phyloP scores from a whole-genome alignment of 2,329 filamentous ascomycete species.

The Trichocomaceae sp. region DNA sequence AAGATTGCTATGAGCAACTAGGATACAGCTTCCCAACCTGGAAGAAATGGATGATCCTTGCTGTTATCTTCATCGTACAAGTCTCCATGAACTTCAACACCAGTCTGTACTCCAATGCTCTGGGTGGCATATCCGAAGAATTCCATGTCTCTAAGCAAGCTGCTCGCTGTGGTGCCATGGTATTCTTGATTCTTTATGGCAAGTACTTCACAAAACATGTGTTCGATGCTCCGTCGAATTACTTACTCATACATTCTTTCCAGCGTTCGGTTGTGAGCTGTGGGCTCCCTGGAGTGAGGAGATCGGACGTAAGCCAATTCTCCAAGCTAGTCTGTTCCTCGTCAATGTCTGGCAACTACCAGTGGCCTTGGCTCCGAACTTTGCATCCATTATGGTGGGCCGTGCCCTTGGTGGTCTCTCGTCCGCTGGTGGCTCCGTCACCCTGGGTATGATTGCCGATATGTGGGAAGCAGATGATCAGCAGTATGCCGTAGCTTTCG shows the following conservation, averaged over 20 bases:
- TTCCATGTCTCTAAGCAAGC: constrained; percentile 61
- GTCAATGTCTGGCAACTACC: constrained; percentile 73
- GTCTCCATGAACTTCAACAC: constrained; percentile 73
- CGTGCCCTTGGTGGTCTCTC: constrained; percentile 65
- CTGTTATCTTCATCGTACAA: constrained; percentile 64
- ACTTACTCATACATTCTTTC: background rate
- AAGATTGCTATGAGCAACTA: constrained; percentile 58
- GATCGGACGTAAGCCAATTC: constrained; percentile 66
- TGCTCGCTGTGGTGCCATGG: constrained; percentile 64
- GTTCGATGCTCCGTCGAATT: background rate
- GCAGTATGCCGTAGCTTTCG: constrained; percentile 68
- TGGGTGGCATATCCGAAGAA: constrained; percentile 55
- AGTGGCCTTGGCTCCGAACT: constrained; percentile 67
- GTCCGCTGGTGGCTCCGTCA: constrained; percentile 66
- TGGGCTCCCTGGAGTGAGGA: constrained; percentile 88
- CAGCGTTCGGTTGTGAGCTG: constrained; percentile 74
- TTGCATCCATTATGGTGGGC: constrained; percentile 62
- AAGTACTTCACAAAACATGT: background rate
- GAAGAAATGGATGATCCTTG: constrained; percentile 65
- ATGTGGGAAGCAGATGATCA: constrained; percentile 65
- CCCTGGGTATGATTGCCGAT: constrained; percentile 68
- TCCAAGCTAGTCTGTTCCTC: constrained; percentile 65
- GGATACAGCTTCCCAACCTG: constrained; percentile 54
- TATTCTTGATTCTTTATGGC: constrained; percentile 65
- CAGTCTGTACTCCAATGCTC: constrained; percentile 62